Evolutionary conservation across 83 land plant genomes (phyloP), one percentile per base, ranked within the genome.

Genomic region (Picea abies): DNA sequence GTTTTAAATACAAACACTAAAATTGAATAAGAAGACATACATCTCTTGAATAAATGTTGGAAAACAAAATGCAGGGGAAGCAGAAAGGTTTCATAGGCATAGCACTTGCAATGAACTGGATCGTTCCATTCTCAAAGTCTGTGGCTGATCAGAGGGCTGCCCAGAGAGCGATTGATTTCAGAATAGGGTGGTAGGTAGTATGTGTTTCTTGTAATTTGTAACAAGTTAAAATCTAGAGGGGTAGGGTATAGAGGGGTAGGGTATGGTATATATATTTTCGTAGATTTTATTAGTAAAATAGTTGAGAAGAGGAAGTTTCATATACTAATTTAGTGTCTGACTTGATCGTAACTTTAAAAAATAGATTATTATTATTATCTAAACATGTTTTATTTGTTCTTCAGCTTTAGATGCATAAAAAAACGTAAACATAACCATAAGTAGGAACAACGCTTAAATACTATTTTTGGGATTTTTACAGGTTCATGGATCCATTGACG

Each of bases 401-500:
- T 23, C 6, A 64, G 8, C 4, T 64, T 20, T 26, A 64, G 22
- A 64, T 56, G 58, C 58, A 56, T 2, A 12, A 15, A 14, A 15
- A 12, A 56, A 56, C 14, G 15, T 56, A 15, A 56, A 3, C 15
- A 56, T 5, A 39, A 3, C 41, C 41, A 39, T 39, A 39, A 39
- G 41, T 39, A 39, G 41, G 5, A 39, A 39, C 41, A 39, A 5
- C 41, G 5, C 41, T 39, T 39, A 39, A 39, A 29, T 29, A 29
- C 29, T 29, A 29, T 29, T 29, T 29, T 29, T 29, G 29, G 14
- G 58, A 11, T 15, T 56, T 11, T 15, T 56, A 17, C 44, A 93
- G 96, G 96, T 68, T 82, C 20, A 64, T 87, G 49, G 91, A 90
- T 85, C 91, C 91, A 5, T 14, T 90, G 11, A 77, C 87, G n/a